These are phyloP conservation scores for Rhizopogon sp. DNA, from an alignment of 768 basidiomycete species.

Conservation along the genomic window DNA sequence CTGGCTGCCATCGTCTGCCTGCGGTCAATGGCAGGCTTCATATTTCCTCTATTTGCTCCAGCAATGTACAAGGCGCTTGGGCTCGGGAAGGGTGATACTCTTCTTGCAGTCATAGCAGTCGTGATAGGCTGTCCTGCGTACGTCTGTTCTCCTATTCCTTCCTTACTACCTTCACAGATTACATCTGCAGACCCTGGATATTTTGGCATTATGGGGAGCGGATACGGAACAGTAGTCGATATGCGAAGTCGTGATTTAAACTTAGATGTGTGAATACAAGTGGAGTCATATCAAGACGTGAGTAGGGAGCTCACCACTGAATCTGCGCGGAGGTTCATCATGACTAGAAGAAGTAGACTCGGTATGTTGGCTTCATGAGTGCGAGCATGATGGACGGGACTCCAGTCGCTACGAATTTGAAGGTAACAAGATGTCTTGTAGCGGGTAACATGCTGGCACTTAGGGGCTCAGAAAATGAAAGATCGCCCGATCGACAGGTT, in stretches of 20 bases:
- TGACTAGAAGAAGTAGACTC: too few species aligned
- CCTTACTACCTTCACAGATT: background rate
- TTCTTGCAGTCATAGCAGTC: constrained; percentile 56
- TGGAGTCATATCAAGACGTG: too few species aligned
- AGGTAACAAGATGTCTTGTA: too few species aligned
- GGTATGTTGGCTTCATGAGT: too few species aligned
- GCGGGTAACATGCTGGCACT: too few species aligned
- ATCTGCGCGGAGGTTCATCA: too few species aligned
- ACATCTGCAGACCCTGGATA: constrained; percentile 32
- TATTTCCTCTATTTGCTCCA: constrained; percentile 74
- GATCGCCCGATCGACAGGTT: too few species aligned
- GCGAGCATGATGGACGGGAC: too few species aligned
- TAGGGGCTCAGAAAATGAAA: too few species aligned
- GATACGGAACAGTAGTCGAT: constrained; percentile 45
- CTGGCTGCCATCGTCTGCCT: constrained; percentile 61
- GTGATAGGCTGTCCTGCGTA: constrained; percentile 54
- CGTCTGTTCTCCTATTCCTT: background rate
- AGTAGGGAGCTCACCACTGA: too few species aligned
- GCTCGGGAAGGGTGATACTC: constrained; percentile 64
- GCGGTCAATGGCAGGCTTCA: constrained; percentile 65
- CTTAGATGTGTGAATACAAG: too few species aligned
- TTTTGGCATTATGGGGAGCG: constrained; percentile 43
- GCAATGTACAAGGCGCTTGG: constrained; percentile 62
- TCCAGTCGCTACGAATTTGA: too few species aligned
- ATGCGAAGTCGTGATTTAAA: constrained; percentile 20